phyloP scores from a whole-genome alignment of 225 moss, liverwort and hornwort genomes.

The Rhytidiadelphus loreus region DNA sequence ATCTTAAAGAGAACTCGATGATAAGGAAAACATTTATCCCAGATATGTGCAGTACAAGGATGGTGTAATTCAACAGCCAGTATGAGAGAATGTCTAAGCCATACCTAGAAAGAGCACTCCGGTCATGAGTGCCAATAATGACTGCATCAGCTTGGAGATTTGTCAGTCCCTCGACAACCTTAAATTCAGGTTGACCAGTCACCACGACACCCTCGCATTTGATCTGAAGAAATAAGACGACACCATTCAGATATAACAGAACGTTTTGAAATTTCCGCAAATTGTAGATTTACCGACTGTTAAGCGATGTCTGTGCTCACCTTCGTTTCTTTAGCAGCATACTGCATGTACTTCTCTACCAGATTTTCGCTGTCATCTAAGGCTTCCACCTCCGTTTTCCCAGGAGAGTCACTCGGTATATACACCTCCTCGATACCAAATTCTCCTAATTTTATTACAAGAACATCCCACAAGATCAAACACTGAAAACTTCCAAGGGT shows the following conservation, averaged over 20 bases:
- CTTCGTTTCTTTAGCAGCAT: slow-evolving; percentile 43
- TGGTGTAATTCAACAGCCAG: background rate
- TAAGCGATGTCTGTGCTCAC: background rate
- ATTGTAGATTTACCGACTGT: background rate
- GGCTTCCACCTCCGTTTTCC: slow-evolving; percentile 66
- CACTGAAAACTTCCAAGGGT: background rate
- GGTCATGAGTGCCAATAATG: slow-evolving; percentile 79
- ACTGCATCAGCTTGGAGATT: slow-evolving; percentile 81
- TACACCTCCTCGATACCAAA: slow-evolving; percentile 95
- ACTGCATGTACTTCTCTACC: slow-evolving; percentile 82
- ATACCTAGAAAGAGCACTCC: slow-evolving; percentile 65
- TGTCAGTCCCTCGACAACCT: slow-evolving; percentile 72
- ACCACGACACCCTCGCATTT: slow-evolving; percentile 91
- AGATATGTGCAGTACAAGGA: background rate
- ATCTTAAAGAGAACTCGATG: background rate
- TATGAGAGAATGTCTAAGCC: background rate
- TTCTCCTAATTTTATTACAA: slow-evolving; percentile 36
- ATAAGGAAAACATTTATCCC: background rate
- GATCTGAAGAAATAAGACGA: slow-evolving; percentile 23
- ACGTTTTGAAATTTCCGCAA: too few relatives aligned
- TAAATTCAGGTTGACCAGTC: slow-evolving; percentile 64
- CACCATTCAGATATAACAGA: background rate
- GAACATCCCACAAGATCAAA: background rate
- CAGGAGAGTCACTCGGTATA: slow-evolving; percentile 23
- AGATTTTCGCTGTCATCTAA: slow-evolving; percentile 80